Evolutionary conservation across 1,139 yeast genomes (phyloP), one percentile per base, ranked within the genome.

Genomic region (Yamadazyma conglobata): DNA sequence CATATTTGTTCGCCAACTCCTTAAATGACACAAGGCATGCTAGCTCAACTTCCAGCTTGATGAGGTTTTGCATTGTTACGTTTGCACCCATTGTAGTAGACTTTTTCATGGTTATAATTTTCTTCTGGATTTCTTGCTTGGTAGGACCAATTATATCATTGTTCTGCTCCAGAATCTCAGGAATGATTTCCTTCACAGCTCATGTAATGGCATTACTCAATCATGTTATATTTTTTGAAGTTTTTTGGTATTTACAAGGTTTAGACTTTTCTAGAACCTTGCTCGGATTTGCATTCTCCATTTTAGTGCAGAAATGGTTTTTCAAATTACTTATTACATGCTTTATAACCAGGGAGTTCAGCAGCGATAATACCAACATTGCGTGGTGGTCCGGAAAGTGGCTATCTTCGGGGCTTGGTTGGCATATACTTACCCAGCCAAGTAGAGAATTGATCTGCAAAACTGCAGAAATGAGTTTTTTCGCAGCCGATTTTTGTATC

Each of bases 321-420:
- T 63, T 75, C 42, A 66, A 64, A 34, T 29, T 63, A 2, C 34
- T 68, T 1, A 65, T 60, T 1, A 55, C 64, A 0, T 26, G 61
- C 1, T 52, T 74, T 9, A 50, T 76, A 24, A 64, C 74, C 3
- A 63, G 73, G 28, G 85, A 77, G 42, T 62, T 67, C 32, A 60
- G 62, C 29, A 71, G 70, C 34, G 78, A 72, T 35, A 58, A 62
- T 33, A 51, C 73, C 0, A 77, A 75, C 38, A 56, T 58, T 27
- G 76, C 81, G 0, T 78, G 83, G 84, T 78, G 85, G 85, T 73
- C 81, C 3, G 85, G 85, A 0, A 72, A 67, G 40, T 78, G 85
- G 85, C 40, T 70, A 4, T 61, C 65, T 1, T 64, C 79, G 0
- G 75, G 74, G 0, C 50, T 75, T 10, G 79, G 80, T 0, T 68